Conservation (phyloP, 352 stramenopile genomes). For the Phytophthora citrophthora region DNA sequence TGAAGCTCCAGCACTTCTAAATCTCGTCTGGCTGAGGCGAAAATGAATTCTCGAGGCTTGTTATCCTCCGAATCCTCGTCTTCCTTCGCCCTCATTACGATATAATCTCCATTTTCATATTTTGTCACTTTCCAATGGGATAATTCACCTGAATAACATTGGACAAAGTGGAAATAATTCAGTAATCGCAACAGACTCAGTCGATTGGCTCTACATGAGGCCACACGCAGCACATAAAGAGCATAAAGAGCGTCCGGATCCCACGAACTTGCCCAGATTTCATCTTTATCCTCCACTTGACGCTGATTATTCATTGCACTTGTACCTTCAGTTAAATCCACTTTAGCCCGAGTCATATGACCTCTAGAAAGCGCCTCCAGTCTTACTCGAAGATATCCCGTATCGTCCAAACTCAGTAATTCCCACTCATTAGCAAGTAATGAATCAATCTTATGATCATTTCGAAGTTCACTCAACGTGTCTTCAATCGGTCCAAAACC, state of each 20-base stretch:
- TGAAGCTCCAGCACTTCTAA: constrained; percentile 50
- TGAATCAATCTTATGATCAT: constrained; percentile 35
- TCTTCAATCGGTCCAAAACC: not conserved
- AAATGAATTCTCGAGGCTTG: constrained; percentile 43
- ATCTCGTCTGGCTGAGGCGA: constrained; percentile 44
- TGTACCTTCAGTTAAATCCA: constrained; percentile 22
- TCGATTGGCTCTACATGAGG: constrained; percentile 46
- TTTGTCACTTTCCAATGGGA: constrained; percentile 20
- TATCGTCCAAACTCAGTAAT: constrained; percentile 41
- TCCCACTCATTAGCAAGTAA: constrained; percentile 51
- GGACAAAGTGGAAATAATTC: constrained; percentile 59
- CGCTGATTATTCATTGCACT: not conserved
- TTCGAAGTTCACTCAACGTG: constrained; percentile 12
- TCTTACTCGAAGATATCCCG: constrained; percentile 39
- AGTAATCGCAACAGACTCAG: constrained; percentile 50
- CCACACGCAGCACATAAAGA: constrained; percentile 49
- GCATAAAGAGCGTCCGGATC: constrained; percentile 38
- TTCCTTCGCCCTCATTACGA: constrained; percentile 20
- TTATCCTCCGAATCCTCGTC: not conserved
- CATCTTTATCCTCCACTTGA: not conserved
- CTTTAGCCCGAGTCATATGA: constrained; percentile 45
- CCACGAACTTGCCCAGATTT: constrained; percentile 7
- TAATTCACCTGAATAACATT: not conserved
- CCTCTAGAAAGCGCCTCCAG: constrained; percentile 41
- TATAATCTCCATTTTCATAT: constrained; percentile 28